Conservation (phyloP, 495 filamentous ascomycete species). For the Podospora pseudopauciseta region DNA sequence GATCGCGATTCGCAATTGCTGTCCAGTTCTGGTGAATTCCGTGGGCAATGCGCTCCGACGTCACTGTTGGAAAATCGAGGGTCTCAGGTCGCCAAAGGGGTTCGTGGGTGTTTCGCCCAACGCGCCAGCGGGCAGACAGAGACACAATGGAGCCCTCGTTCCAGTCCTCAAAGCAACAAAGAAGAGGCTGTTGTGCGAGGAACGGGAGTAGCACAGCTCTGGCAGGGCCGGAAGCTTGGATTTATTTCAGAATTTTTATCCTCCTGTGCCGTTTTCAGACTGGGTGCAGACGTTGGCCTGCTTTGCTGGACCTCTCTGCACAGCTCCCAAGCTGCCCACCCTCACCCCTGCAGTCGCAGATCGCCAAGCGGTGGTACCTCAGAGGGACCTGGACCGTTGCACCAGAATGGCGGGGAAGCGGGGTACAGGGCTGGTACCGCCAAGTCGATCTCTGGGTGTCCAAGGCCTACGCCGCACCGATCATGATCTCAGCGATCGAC, state of each 20-base stretch:
- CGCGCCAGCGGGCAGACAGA: neutral
- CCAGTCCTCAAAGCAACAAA: neutral
- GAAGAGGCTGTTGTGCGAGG: neutral
- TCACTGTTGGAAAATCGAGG: no score
- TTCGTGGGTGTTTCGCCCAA: constrained; percentile 5
- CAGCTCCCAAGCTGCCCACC: neutral
- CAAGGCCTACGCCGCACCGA: neutral
- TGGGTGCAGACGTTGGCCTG: constrained; percentile 1
- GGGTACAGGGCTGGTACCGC: constrained; percentile 2
- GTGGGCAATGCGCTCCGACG: no score
- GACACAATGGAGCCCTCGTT: neutral
- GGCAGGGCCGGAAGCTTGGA: neutral
- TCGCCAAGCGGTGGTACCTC: neutral
- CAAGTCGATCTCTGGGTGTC: neutral
- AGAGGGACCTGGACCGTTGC: neutral
- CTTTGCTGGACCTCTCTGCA: neutral
- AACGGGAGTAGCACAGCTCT: neutral
- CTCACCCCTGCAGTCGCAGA: neutral
- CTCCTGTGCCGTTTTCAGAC: constrained; percentile 8
- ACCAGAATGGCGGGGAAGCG: neutral
- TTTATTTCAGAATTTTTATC: neutral
- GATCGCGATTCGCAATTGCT: neutral
- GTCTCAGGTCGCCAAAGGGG: neutral
- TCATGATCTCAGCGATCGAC: constrained; percentile 8
- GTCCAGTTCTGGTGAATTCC: no score